Base-by-base conservation (phyloP, 192 early-diverging fungal species). In the Mortierella claussenii region DNA sequence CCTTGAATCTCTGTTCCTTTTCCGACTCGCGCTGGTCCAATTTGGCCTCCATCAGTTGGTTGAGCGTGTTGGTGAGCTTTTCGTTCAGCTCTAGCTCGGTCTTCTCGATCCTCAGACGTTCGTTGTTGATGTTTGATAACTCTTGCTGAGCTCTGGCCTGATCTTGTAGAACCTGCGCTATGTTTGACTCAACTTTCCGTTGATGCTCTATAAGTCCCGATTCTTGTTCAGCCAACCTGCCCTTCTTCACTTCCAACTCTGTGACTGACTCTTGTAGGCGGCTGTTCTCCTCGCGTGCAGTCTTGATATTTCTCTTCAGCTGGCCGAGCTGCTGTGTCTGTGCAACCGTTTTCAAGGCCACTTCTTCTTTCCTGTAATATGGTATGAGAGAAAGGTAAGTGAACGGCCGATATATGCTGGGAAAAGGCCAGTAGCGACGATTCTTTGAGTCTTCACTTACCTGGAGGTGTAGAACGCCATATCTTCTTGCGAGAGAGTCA, bases 11-110 rank as follows among this genome's bases (percentile, higher is more conserved):
- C 40, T 84, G 81, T 67, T 95, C 92, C 34, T 92, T 88, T 42
- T 94, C 93, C 6, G 89, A 90, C 81, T 97, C 95, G 30, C 88
- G 88, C 71, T 91, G 87, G 53, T 96, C 95, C 1, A 91, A 85
- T 26, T 91, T 88, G 9, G 94, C 96, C 58, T 94, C 88, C 57
- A 89, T 81, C 31, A 99, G 81, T 60, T 92, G 85, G 27, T 92
- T 89, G 23, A 92, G 68, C 3, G 91, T 88, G 33, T 87, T 90
- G 43, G 86, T 85, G 18, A 98, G 88, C 69, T 96, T 93, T 34
- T 97, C 96, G 69, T 94, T 94, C 55, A 93, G 81, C 68, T 97
- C 89, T 0, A 78, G 76, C 66, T 96, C 93, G 30, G 68, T 81
- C 59, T 43, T 88, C 79, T 49, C 91, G 86, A 95, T 83, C 37